Percentiles rank a stretch among this genome's conserved stretches.
Evolutionary conservation across 2,329 filamentous ascomycete species (phyloP).

Genomic region (Neoascochyta sp.): DNA sequence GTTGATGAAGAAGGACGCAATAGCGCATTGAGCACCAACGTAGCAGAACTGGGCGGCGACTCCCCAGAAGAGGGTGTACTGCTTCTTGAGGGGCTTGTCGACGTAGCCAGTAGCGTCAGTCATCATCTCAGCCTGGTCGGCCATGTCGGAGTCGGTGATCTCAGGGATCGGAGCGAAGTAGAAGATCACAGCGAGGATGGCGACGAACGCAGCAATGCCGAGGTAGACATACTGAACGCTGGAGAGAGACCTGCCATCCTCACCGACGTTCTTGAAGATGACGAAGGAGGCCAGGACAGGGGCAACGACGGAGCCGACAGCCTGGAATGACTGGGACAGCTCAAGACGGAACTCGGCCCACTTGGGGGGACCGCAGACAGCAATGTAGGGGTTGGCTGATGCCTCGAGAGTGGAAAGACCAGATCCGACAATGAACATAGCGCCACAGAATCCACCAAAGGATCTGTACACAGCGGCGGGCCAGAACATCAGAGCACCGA

Average conservation of each 20-base stretch:
- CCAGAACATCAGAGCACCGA: constrained; percentile 78
- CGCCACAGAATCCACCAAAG: constrained; percentile 70
- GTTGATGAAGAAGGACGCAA: constrained; percentile 50
- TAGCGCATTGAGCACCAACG: constrained; percentile 50
- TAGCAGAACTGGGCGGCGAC: constrained; percentile 53
- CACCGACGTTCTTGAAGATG: constrained; percentile 64
- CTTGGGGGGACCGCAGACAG: constrained; percentile 68
- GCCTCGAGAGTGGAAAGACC: constrained; percentile 73
- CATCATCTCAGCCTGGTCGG: constrained; percentile 33
- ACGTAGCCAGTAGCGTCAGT: constrained; percentile 48
- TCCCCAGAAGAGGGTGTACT: constrained; percentile 44
- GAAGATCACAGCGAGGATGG: constrained; percentile 62
- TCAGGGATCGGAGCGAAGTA: constrained; percentile 62
- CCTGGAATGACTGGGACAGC: constrained; percentile 73
- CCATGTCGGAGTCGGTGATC: constrained; percentile 67
- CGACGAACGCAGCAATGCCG: constrained; percentile 71
- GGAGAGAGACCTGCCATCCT: constrained; percentile 54
- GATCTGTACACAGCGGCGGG: constrained; percentile 69
- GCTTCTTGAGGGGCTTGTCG: constrained; percentile 63
- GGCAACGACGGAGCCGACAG: constrained; percentile 69
- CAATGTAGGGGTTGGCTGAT: constrained; percentile 72
- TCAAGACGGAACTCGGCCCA: constrained; percentile 76
- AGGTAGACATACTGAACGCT: constrained; percentile 78
- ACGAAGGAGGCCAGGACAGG: constrained; percentile 70
- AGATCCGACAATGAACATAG: constrained; percentile 69